Base-by-base conservation (phyloP, 2,329 filamentous ascomycete species). In the Mollisia scopiformis region DNA sequence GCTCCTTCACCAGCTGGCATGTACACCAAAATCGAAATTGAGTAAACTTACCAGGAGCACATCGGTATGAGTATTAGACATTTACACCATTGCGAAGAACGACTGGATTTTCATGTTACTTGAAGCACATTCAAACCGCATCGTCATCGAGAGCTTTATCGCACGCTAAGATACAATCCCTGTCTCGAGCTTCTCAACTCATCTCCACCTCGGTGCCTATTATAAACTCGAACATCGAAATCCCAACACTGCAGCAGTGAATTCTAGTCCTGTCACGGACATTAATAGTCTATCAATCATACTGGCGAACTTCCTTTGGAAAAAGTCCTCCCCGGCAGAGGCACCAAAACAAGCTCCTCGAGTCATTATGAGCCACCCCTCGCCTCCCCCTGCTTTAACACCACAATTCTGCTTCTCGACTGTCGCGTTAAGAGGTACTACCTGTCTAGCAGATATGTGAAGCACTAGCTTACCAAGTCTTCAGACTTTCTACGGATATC, bases 401-500 rank as follows among this genome's bases (percentile, higher is more conserved):
- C 90, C 88, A 47, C 88, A 91, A 74, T 91, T 93, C 71, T 95
- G 91, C 76, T 93, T 93, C 75, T 88, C 88, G 13, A 87, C 88
- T 56, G 81, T 83, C 50, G 82, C 85, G 19, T 77, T 93, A 51
- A 81, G 85, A 86, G 90, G 90, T 91, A 75, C 37, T 30, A 27
- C 3, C 33, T 49, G 47, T 28, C 13, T 1, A 11, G 11, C 6
- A 3, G 11, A 23, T 30, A 6, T 6, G 23, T 60, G 30, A 31
- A 50, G 30, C 11, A 33, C 7, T 35, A 49, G 21, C 49, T 67
- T 43, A 66, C 16, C 16, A 11, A 46, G 3, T 37, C 8, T 50
- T 2, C 35, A 97, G 95, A 97, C 75, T 99, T 99, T 75, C 84
- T 99, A 23, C 90, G 93, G 39, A 77, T 95, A 66, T 97, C 94